Conservation (phyloP, 768 basidiomycete genomes). For the Mycena crocata region DNA sequence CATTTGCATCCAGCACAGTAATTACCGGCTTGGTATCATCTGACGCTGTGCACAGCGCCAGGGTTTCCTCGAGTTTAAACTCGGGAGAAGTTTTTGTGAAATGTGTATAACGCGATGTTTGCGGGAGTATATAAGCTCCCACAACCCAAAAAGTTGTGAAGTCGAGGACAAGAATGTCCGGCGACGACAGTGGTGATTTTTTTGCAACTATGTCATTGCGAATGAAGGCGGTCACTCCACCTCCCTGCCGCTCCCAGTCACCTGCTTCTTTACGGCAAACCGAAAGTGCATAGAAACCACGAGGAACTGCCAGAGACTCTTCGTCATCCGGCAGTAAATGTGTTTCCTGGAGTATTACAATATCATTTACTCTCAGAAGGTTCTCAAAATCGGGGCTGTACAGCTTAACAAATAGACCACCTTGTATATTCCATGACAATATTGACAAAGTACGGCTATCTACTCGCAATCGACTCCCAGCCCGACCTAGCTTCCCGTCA, state of each 20-base stretch:
- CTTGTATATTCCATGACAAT: conserved; percentile 14
- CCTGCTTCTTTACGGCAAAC: conserved; percentile 2
- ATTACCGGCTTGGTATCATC: conserved; percentile 12
- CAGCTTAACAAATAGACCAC: conserved; percentile 15
- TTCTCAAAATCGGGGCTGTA: conserved; percentile 22
- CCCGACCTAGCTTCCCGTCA: conserved; percentile 20
- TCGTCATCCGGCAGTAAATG: conserved; percentile 13
- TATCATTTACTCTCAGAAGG: not conserved
- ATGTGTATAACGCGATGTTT: not conserved
- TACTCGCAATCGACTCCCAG: conserved; percentile 16
- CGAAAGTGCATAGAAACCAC: conserved; percentile 9
- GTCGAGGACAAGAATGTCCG: conserved; percentile 16
- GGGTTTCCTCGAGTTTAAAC: conserved; percentile 11
- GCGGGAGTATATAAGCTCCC: conserved; percentile 8
- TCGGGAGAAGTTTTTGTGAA: conserved; percentile 10
- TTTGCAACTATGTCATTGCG: conserved; percentile 1
- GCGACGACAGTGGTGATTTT: conserved; percentile 9
- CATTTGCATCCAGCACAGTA: conserved; percentile 7
- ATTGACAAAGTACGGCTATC: not conserved
- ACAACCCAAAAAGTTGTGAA: conserved; percentile 1
- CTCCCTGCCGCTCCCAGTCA: conserved; percentile 3
- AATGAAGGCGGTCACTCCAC: conserved; percentile 17
- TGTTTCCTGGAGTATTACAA: conserved; percentile 6
- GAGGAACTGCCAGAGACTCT: conserved; percentile 8
- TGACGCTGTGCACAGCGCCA: conserved; percentile 8